Conservation (phyloP, 257 asterid species). For the Nemophila menziesii region DNA sequence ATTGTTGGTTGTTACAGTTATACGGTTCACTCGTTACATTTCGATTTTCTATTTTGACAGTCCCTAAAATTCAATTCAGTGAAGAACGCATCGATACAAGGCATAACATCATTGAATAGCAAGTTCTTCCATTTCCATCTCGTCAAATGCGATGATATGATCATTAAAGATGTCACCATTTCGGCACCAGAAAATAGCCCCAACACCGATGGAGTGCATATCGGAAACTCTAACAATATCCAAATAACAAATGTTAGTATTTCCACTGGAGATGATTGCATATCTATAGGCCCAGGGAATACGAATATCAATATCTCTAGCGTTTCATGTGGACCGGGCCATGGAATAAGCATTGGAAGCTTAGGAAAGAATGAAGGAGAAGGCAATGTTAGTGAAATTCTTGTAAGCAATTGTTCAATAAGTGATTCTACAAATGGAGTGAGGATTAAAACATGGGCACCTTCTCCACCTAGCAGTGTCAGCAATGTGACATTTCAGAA, state of each 20-base stretch:
- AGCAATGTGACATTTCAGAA: slow-evolving; percentile 7
- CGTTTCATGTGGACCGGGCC: slow-evolving; percentile 15
- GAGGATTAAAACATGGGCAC: slow-evolving; percentile 19
- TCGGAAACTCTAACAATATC: slow-evolving; percentile 3
- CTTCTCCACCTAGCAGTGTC: slow-evolving; percentile 11
- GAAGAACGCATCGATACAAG: slow-evolving; percentile 1
- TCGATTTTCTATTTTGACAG: background rate
- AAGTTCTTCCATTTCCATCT: slow-evolving; percentile 12
- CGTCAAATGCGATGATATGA: background rate
- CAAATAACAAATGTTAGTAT: background rate
- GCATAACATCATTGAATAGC: slow-evolving; percentile 15
- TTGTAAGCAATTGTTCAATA: background rate
- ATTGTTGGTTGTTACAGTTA: too few species aligned
- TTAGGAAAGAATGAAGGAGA: slow-evolving; percentile 7
- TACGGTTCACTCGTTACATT: background rate
- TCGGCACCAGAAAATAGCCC: slow-evolving; percentile 7
- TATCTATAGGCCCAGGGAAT: slow-evolving; percentile 8
- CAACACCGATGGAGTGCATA: slow-evolving; percentile 17
- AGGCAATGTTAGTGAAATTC: slow-evolving; percentile 8
- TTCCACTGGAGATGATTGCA: slow-evolving; percentile 17
- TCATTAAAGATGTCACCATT: background rate
- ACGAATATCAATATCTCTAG: slow-evolving; percentile 3
- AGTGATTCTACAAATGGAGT: slow-evolving; percentile 10
- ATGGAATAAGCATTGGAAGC: slow-evolving; percentile 21
- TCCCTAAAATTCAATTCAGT: slow-evolving; percentile 7